These are phyloP conservation scores for Clonostachys rosea DNA, from an alignment of 2,329 filamentous ascomycete species.

Conservation along the genomic window DNA sequence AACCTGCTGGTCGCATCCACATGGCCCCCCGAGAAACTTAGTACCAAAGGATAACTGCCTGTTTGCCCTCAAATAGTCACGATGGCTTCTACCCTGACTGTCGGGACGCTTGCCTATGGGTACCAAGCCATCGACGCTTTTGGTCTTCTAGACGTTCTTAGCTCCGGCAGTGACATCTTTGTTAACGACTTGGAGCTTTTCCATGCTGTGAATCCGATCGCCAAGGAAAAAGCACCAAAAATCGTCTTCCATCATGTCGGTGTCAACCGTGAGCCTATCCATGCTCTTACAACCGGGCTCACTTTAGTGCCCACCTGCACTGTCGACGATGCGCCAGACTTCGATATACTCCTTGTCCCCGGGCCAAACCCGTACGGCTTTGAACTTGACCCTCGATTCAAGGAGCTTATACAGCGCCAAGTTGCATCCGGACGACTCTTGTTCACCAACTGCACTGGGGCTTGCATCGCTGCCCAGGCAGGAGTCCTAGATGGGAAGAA, in stretches of 20 bases:
- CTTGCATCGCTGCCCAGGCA: constrained; percentile 49
- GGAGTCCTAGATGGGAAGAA: constrained; percentile 54
- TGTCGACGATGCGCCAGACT: constrained; percentile 23
- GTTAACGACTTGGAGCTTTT: constrained; percentile 3
- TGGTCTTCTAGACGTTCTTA: constrained; percentile 21
- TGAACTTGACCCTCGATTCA: constrained; percentile 17
- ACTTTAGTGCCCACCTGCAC: constrained; percentile 19
- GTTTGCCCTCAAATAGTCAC: background rate
- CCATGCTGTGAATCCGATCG: constrained; percentile 3
- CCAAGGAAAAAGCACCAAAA: background rate
- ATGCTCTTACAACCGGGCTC: constrained; percentile 3
- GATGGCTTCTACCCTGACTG: constrained; percentile 12
- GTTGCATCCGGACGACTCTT: constrained; percentile 30
- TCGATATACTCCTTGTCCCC: constrained; percentile 28
- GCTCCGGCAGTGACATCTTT: constrained; percentile 12
- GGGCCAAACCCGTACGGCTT: constrained; percentile 19
- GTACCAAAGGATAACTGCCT: no score
- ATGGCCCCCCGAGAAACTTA: no score
- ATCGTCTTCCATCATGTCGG: constrained; percentile 25
- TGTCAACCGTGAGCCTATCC: constrained; percentile 17
- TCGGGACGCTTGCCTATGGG: constrained; percentile 17
- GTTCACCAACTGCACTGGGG: constrained; percentile 64
- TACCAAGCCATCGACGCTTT: constrained; percentile 25
- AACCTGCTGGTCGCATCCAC: no score
- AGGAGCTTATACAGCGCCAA: constrained; percentile 23